Evolutionary conservation across 495 filamentous ascomycete genomes (phyloP).

Genomic region (Hypoxylon intermedium): DNA sequence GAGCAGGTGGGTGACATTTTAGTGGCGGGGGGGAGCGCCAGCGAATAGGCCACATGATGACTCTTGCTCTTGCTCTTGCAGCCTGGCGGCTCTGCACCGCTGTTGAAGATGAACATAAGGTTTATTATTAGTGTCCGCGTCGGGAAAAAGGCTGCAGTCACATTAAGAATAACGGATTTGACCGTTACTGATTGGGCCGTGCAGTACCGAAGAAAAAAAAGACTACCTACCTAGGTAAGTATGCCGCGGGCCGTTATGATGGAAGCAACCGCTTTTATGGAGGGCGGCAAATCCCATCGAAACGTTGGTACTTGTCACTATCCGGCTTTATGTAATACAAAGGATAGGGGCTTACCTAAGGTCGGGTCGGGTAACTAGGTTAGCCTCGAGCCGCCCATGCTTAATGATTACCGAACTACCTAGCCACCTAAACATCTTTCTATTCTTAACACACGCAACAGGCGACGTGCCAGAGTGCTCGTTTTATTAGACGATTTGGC

Average conservation of each 20-base stretch:
- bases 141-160: constrained; percentile 16
- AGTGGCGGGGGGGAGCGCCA: constrained; percentile 5
- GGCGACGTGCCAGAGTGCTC: constrained; percentile 1
- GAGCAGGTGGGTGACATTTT: constrained; percentile 19
- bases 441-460: background rate
- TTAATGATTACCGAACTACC: no score
- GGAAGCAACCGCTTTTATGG: constrained; percentile 17
- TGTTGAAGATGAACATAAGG: constrained; percentile 4
- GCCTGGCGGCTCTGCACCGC: constrained; percentile 27
- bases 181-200: constrained; percentile 27
- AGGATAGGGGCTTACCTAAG: background rate
- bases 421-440: no score
- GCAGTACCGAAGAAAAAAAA: constrained; percentile 1
- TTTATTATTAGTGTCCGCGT: constrained; percentile 33
- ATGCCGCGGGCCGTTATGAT: constrained; percentile 16
- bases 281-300: constrained; percentile 13
- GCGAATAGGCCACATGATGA: constrained; percentile 19
- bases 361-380: no score
- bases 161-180: constrained; percentile 21
- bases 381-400: background rate
- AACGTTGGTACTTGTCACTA: background rate
- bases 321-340: background rate
- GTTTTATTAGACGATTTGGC: constrained; percentile 15
- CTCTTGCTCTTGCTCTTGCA: constrained; percentile 17
- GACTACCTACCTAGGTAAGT: background rate